phyloP scores from a whole-genome alignment of 352 stramenopile genomes.

The Globisporangium canariense region DNA sequence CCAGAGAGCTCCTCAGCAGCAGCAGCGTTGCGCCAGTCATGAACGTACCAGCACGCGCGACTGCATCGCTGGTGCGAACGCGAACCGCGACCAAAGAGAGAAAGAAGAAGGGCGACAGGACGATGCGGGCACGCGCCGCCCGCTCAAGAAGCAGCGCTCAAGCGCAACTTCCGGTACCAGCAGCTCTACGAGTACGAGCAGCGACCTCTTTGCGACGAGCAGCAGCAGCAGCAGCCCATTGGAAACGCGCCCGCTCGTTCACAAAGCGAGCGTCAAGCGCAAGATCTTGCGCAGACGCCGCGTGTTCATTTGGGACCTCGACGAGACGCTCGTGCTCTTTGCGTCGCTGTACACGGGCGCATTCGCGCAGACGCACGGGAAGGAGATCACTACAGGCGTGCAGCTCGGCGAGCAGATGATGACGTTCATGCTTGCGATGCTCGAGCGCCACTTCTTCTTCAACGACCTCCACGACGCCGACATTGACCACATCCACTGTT shows the following conservation, averaged over 20 bases:
- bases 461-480: slow-evolving; percentile 70
- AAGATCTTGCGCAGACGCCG: slow-evolving; percentile 20
- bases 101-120: slow-evolving; percentile 9
- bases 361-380: slow-evolving; percentile 60
- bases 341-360: slow-evolving; percentile 73
- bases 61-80: neutral
- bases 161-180: neutral
- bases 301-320: slow-evolving; percentile 82
- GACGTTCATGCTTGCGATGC: slow-evolving; percentile 72
- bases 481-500: slow-evolving; percentile 58
- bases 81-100: neutral
- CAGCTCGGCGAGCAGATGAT: slow-evolving; percentile 83
- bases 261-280: neutral
- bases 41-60: neutral
- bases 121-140: slow-evolving; percentile 22
- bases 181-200: neutral
- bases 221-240: neutral
- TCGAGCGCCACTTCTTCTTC: slow-evolving; percentile 86
- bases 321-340: slow-evolving; percentile 82
- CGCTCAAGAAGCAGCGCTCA: slow-evolving; percentile 39
- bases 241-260: neutral
- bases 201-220: neutral
- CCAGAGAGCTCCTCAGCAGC: neutral
- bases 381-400: slow-evolving; percentile 55
- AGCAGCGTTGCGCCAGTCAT: neutral